These are phyloP conservation scores for Pichia cactophila DNA, from an alignment of 1,139 yeast species.

Conservation along the genomic window DNA sequence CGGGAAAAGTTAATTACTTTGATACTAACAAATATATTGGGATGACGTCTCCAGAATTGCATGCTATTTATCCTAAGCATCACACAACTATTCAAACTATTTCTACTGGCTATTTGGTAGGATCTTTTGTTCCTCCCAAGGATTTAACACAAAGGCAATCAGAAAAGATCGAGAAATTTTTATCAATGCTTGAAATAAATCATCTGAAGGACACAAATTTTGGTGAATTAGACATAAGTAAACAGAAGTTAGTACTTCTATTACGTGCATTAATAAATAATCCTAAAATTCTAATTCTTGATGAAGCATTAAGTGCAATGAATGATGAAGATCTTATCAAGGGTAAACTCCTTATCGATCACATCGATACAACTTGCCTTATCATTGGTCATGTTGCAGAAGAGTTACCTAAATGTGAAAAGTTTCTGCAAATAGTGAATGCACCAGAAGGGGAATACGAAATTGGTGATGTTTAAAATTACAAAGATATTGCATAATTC, in stretches of 20 bases:
- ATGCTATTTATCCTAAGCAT: constrained; percentile 63
- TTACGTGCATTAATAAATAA: constrained; percentile 67
- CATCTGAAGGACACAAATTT: constrained; percentile 36
- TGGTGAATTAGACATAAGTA: constrained; percentile 51
- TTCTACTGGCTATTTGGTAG: constrained; percentile 68
- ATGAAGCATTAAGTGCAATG: constrained; percentile 93
- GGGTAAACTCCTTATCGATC: constrained; percentile 59
- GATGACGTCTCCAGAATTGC: constrained; percentile 86
- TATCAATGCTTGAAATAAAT: constrained; percentile 31
- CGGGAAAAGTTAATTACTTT: constrained; percentile 73
- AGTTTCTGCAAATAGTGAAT: constrained; percentile 35
- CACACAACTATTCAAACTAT: constrained; percentile 52
- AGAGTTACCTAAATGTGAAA: constrained; percentile 54
- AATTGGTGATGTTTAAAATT: constrained; percentile 19
- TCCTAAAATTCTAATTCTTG: constrained; percentile 74
- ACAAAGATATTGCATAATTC: neutral
- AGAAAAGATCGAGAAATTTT: constrained; percentile 29
- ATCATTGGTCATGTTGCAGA: constrained; percentile 69
- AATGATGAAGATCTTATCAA: constrained; percentile 54
- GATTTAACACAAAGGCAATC: constrained; percentile 31
- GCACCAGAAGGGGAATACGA: constrained; percentile 27
- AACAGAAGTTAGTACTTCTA: constrained; percentile 73
- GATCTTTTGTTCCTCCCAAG: constrained; percentile 42
- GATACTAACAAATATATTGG: constrained; percentile 78
- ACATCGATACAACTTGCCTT: constrained; percentile 53